Evolutionary conservation across 495 filamentous ascomycete species (phyloP).

Genomic region (Penicillium soppii): DNA sequence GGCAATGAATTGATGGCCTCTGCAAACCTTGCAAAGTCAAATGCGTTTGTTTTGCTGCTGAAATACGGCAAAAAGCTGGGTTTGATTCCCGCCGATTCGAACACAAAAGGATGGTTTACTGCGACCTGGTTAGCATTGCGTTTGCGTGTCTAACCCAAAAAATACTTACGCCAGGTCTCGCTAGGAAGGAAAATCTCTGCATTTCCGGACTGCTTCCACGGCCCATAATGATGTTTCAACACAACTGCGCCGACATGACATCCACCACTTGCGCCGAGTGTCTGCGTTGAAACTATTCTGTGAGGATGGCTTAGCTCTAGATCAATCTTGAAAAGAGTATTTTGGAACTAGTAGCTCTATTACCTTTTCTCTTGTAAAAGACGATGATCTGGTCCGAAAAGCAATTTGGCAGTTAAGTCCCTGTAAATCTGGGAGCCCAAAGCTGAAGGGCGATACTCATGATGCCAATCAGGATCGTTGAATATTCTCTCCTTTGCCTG

Average conservation of each 20-base stretch:
- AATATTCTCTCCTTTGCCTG: conserved; percentile 17
- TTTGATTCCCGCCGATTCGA: conserved; percentile 12
- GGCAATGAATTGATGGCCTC: conserved; percentile 5
- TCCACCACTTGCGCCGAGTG: conserved; percentile 16
- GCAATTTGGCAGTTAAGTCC: conserved; percentile 7
- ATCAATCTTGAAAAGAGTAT: neutral
- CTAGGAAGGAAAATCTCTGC: conserved; percentile 13
- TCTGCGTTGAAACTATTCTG: conserved; percentile 12
- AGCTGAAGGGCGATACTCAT: conserved; percentile 14
- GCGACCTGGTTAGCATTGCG: neutral
- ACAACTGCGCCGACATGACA: conserved; percentile 13
- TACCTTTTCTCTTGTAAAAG: conserved; percentile 16
- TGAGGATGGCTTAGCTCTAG: neutral
- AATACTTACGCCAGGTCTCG: conserved; percentile 11
- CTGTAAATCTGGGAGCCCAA: conserved; percentile 12
- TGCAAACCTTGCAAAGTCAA: conserved; percentile 10
- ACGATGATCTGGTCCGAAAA: conserved; percentile 15
- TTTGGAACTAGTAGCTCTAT: neutral
- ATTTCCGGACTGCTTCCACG: conserved; percentile 9
- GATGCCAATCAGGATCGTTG: conserved; percentile 16
- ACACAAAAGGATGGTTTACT: conserved; percentile 16
- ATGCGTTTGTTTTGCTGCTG: conserved; percentile 10
- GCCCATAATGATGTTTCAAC: conserved; percentile 11
- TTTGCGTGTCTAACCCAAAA: neutral
- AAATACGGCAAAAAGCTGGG: conserved; percentile 11